These are phyloP conservation scores for Psophocarpus tetragonolobus DNA, from an alignment of 306 rosid genomes.

Conservation along the genomic window DNA sequence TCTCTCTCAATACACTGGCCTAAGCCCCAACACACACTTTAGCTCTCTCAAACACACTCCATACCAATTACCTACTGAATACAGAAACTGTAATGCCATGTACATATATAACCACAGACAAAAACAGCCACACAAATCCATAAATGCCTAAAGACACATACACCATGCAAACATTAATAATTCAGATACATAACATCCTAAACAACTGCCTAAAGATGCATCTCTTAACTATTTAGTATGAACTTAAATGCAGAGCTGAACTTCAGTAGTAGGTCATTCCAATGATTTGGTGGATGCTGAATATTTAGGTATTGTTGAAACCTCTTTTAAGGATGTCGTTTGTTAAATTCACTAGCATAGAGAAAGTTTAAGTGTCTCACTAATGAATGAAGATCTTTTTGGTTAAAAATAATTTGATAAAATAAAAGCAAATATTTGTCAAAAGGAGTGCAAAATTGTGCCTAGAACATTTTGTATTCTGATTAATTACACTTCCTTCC, in stretches of 20 bases:
- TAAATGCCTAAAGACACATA: background rate
- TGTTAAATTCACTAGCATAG: background rate
- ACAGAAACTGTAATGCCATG: background rate
- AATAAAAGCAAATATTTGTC: background rate
- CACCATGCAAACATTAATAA: background rate
- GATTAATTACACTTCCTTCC: background rate
- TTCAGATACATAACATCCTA: background rate
- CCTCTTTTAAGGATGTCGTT: background rate
- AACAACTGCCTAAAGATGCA: background rate
- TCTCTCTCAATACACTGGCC: background rate
- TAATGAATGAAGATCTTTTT: background rate
- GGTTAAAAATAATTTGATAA: conserved; percentile 11
- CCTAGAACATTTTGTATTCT: background rate
- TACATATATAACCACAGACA: background rate
- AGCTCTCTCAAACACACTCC: background rate
- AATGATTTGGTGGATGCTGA: background rate
- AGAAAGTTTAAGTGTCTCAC: background rate
- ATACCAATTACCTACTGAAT: background rate
- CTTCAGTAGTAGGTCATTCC: background rate
- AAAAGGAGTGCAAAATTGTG: background rate
- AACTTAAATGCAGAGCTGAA: background rate
- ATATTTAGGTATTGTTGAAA: conserved; percentile 1
- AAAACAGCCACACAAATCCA: background rate
- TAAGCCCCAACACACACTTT: background rate
- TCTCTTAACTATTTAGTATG: background rate